Conservation (phyloP, 441 rosid species). For the Flueggea neowawraea region DNA sequence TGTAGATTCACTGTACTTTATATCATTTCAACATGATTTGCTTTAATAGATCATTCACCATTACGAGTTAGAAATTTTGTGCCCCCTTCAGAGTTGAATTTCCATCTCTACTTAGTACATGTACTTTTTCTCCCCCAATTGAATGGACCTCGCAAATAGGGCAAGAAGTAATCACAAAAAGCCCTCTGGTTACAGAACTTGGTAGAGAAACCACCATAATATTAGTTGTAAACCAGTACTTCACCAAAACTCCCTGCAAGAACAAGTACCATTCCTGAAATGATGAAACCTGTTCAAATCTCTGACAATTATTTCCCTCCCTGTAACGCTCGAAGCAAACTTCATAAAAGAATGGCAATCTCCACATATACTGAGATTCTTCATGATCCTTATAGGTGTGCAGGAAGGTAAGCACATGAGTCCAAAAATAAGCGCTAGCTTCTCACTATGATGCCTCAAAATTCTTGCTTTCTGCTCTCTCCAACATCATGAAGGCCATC, state of each 20-base stretch:
- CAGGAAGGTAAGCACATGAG: slow-evolving; percentile 33
- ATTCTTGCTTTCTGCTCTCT: slow-evolving; percentile 46
- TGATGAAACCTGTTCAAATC: slow-evolving; percentile 59
- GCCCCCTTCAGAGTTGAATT: too few species aligned
- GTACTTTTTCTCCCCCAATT: too few species aligned
- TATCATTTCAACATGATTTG: too few species aligned
- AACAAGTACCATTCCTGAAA: slow-evolving; percentile 43
- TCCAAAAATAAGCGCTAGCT: slow-evolving; percentile 58
- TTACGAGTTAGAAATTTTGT: too few species aligned
- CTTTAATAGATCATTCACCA: too few species aligned
- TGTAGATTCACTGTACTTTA: too few species aligned
- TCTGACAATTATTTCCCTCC: slow-evolving; percentile 53
- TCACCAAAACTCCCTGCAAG: slow-evolving; percentile 73
- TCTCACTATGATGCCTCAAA: slow-evolving; percentile 67
- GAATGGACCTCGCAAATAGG: too few species aligned
- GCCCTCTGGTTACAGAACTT: too few species aligned
- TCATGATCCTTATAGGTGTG: slow-evolving; percentile 43
- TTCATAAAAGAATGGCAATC: slow-evolving; percentile 79
- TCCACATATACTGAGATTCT: slow-evolving; percentile 62
- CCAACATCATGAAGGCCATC: slow-evolving; percentile 65
- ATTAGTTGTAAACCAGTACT: not conserved
- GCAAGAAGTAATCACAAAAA: too few species aligned
- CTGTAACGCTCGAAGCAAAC: slow-evolving; percentile 36
- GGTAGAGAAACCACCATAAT: too few species aligned
- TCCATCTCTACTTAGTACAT: too few species aligned